phyloP scores from a whole-genome alignment of 176 grass and related monocot genomes.

The Oryza coarctata region DNA sequence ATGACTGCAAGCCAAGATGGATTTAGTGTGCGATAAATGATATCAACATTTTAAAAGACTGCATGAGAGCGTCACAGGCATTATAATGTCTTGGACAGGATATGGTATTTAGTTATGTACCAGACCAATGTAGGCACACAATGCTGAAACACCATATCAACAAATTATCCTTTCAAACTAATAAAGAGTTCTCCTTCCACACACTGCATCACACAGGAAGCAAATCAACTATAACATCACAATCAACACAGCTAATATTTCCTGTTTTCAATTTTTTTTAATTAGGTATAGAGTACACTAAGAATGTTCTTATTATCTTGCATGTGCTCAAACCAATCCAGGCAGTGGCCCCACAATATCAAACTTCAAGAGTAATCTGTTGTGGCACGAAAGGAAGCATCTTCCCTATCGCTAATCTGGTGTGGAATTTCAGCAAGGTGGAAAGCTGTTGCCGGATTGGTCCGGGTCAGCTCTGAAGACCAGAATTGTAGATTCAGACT shows the following conservation, averaged over 20 bases:
- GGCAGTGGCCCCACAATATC: not conserved
- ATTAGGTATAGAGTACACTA: not conserved
- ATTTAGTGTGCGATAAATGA: not conserved
- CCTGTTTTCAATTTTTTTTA: not conserved
- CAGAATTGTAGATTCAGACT: constrained; percentile 34
- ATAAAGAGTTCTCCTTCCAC: not conserved
- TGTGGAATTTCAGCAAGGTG: constrained; percentile 32
- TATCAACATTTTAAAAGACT: not conserved
- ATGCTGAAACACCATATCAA: not conserved
- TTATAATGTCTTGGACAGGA: not conserved
- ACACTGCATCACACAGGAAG: constrained; percentile 21
- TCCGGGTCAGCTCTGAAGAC: constrained; percentile 25
- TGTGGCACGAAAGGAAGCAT: not conserved
- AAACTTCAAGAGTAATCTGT: not conserved
- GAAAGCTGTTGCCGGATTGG: constrained; percentile 21
- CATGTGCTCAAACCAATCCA: constrained; percentile 30
- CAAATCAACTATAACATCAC: constrained; percentile 40
- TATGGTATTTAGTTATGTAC: not conserved
- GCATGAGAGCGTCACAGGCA: not conserved
- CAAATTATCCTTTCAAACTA: constrained; percentile 9
- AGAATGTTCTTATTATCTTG: constrained; percentile 29
- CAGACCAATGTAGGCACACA: constrained; percentile 11
- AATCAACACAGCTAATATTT: constrained; percentile 4
- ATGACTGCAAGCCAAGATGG: not conserved
- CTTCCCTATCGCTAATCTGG: not conserved